Evolutionary conservation across 2,329 filamentous ascomycete species (phyloP).

Genomic region (Lecanicillium sp.): DNA sequence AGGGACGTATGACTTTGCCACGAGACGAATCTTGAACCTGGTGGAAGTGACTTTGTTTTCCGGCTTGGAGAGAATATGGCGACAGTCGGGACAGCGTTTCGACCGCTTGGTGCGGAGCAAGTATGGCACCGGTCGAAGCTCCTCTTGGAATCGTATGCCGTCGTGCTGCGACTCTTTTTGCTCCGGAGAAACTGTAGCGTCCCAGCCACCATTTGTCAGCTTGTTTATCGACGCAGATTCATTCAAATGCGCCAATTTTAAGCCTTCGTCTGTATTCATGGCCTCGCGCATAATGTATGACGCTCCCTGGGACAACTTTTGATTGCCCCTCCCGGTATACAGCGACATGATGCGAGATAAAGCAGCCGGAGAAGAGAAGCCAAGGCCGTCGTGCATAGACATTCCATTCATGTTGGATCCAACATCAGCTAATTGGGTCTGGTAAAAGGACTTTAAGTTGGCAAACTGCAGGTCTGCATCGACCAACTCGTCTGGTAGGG

Average conservation of each 20-base stretch:
- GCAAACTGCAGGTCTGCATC: slow-evolving; percentile 65
- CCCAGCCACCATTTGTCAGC: slow-evolving; percentile 53
- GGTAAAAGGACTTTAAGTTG: slow-evolving; percentile 73
- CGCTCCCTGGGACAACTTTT: slow-evolving; percentile 59
- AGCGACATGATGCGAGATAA: slow-evolving; percentile 85
- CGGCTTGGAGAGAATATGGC: slow-evolving; percentile 91
- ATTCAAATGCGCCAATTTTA: slow-evolving; percentile 53
- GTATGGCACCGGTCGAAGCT: slow-evolving; percentile 74
- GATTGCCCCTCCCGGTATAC: slow-evolving; percentile 61
- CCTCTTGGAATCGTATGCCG: slow-evolving; percentile 56
- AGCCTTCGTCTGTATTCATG: slow-evolving; percentile 59
- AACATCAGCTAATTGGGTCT: slow-evolving; percentile 61
- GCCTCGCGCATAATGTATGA: slow-evolving; percentile 76
- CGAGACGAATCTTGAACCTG: slow-evolving; percentile 84
- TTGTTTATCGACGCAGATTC: slow-evolving; percentile 54
- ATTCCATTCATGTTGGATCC: slow-evolving; percentile 42
- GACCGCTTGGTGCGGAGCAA: slow-evolving; percentile 85
- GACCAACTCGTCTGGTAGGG: slow-evolving; percentile 35
- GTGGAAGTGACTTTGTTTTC: slow-evolving; percentile 84
- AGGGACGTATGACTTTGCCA: slow-evolving; percentile 84
- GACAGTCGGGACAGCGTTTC: slow-evolving; percentile 85
- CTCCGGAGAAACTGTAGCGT: slow-evolving; percentile 45
- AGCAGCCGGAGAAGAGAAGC: slow-evolving; percentile 69
- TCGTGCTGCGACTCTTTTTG: slow-evolving; percentile 42
- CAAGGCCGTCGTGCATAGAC: slow-evolving; percentile 29